phyloP scores from a whole-genome alignment of 176 grass and related monocot genomes.

The Alloteropsis semialata region DNA sequence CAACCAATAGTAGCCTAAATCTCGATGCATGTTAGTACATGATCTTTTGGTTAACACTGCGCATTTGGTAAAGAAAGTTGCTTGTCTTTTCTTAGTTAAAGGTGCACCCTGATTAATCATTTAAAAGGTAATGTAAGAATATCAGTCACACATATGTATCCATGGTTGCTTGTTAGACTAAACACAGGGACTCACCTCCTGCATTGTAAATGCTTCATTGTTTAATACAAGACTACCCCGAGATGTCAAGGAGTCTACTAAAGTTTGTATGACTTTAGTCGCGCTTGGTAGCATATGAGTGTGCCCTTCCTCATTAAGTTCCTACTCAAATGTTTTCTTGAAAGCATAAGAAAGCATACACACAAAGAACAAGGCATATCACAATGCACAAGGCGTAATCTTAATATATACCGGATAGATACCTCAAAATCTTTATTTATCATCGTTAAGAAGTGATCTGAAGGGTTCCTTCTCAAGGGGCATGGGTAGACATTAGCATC shows the following conservation, averaged over 20 bases:
- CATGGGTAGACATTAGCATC: slow-evolving; percentile 56
- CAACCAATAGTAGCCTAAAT: slow-evolving; percentile 61
- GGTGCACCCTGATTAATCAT: neutral
- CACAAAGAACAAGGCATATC: neutral
- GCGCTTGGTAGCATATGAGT: neutral
- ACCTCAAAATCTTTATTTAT: slow-evolving; percentile 77
- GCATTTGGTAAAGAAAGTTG: slow-evolving; percentile 35
- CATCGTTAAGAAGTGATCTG: slow-evolving; percentile 56
- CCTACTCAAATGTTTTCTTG: neutral
- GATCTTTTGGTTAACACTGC: slow-evolving; percentile 51
- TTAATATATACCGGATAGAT: neutral
- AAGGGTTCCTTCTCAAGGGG: slow-evolving; percentile 55
- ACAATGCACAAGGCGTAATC: neutral
- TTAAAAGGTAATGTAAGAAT: neutral
- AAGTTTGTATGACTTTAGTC: slow-evolving; percentile 21
- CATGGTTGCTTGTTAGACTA: neutral
- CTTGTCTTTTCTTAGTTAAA: slow-evolving; percentile 22
- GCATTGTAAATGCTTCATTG: neutral
- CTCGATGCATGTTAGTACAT: slow-evolving; percentile 50
- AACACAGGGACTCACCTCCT: neutral
- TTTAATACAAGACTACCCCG: neutral
- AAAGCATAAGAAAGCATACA: neutral
- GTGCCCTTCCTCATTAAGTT: slow-evolving; percentile 5
- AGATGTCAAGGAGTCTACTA: neutral
- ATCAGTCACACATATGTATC: neutral